Percentiles rank a stretch among this genome's conserved stretches.
phyloP scores from a whole-genome alignment of 352 stramenopile genomes.

The Pythium dissotocum region DNA sequence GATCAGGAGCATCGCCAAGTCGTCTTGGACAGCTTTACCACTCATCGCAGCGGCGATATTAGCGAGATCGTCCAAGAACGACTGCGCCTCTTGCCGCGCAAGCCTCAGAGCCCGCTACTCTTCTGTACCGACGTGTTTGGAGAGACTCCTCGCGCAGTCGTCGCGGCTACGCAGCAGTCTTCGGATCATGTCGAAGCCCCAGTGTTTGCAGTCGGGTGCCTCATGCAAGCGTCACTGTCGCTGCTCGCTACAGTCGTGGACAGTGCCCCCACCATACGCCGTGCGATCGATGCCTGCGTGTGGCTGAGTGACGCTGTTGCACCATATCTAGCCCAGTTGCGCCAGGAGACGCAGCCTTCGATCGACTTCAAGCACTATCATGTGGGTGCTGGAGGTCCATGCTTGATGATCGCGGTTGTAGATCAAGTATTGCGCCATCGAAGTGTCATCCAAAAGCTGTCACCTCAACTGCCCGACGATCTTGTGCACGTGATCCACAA shows the following conservation, averaged over 20 bases:
- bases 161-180: not conserved
- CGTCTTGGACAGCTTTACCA: constrained; percentile 16
- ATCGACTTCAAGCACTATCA: not conserved
- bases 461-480: not conserved
- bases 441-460: not conserved
- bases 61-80: constrained; percentile 11
- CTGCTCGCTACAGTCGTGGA: constrained; percentile 10
- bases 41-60: constrained; percentile 18
- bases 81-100: constrained; percentile 21
- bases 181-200: not conserved
- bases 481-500: not conserved
- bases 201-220: constrained; percentile 28
- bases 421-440: not conserved
- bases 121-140: constrained; percentile 38
- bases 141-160: not conserved
- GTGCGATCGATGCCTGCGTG: constrained; percentile 9
- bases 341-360: not conserved
- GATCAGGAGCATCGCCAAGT: constrained; percentile 38
- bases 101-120: constrained; percentile 26
- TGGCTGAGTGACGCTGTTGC: constrained; percentile 9
- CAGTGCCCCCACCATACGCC: not conserved
- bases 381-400: not conserved
- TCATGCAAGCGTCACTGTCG: constrained; percentile 31
- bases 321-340: not conserved
- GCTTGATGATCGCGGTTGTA: constrained; percentile 6